These are phyloP conservation scores for Echinosophora koreensis DNA, from an alignment of 306 rosid genomes.

Conservation along the genomic window DNA sequence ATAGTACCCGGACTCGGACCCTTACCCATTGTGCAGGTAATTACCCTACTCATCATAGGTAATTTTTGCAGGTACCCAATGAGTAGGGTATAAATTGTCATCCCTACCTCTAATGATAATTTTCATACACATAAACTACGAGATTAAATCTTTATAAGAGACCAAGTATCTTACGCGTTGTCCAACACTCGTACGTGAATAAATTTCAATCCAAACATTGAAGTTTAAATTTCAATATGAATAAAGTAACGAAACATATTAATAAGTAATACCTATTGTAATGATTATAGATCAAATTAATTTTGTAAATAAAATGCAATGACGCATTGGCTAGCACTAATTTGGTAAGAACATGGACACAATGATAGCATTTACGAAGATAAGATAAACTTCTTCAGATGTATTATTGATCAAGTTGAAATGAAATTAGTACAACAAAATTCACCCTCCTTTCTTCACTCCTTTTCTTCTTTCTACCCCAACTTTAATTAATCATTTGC, in stretches of 20 bases:
- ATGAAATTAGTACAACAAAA: constrained; percentile 8
- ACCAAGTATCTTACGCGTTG: too few relatives aligned
- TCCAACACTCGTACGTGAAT: too few relatives aligned
- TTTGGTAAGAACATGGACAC: not conserved
- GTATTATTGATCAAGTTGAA: not conserved
- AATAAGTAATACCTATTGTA: too few relatives aligned
- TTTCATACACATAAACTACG: too few relatives aligned
- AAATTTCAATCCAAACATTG: too few relatives aligned
- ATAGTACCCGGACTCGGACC: too few relatives aligned
- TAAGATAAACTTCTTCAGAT: not conserved
- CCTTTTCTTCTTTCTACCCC: not conserved
- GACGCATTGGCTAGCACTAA: not conserved
- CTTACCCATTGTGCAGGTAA: too few relatives aligned
- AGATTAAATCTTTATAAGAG: too few relatives aligned
- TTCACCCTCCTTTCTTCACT: not conserved
- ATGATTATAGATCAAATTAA: not conserved
- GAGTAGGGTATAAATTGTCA: too few relatives aligned
- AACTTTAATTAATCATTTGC: constrained; percentile 33
- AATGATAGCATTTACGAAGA: constrained; percentile 5
- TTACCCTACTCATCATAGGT: too few relatives aligned
- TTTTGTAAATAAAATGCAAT: not conserved
- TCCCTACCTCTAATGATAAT: too few relatives aligned
- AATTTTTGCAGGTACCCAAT: too few relatives aligned
- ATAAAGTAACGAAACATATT: not conserved
- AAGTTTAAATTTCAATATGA: not conserved